Percentiles rank a stretch among this genome's conserved stretches.
Evolutionary conservation across 306 rosid genomes (phyloP).

Genomic region (Begonia fuchsioides): DNA sequence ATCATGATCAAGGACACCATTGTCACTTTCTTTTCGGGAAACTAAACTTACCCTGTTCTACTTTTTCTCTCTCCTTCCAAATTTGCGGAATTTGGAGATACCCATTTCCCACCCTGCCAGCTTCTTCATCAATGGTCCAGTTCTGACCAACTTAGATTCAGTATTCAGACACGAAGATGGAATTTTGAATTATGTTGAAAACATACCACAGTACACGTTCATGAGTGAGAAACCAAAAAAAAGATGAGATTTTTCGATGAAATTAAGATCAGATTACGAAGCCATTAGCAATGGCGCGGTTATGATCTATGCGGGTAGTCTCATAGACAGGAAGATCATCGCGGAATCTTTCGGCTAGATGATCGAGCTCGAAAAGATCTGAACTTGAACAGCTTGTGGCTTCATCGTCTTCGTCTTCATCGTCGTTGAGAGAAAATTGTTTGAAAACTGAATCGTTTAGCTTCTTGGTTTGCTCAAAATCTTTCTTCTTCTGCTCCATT

Average conservation of each 20-base stretch:
- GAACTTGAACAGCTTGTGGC: conserved; percentile 65
- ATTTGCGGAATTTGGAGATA: background rate
- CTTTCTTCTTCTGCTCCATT: conserved; percentile 27
- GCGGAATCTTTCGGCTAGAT: conserved; percentile 30
- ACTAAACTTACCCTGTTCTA: conserved; percentile 5
- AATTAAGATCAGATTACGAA: conserved; percentile 4
- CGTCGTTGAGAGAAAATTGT: conserved; percentile 10
- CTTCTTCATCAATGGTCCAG: too few relatives aligned
- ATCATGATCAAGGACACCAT: conserved; percentile 24
- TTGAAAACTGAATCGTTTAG: conserved; percentile 18
- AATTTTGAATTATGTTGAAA: conserved; percentile 4
- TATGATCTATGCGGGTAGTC: conserved; percentile 45
- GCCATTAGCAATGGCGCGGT: conserved; percentile 65
- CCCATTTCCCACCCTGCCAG: too few relatives aligned
- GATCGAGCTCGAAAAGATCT: conserved; percentile 93
- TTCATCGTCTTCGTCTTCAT: conserved; percentile 32
- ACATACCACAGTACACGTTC: too few relatives aligned
- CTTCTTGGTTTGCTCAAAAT: conserved; percentile 26
- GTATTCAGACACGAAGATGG: too few relatives aligned
- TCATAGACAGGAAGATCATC: conserved; percentile 89
- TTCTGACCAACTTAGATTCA: too few relatives aligned
- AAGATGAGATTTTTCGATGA: too few relatives aligned
- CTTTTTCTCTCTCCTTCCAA: background rate
- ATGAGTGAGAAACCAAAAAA: too few relatives aligned
- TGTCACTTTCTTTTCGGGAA: conserved; percentile 17